Evolutionary conservation across 2,329 filamentous ascomycete species (phyloP).

Genomic region (Blastomyces silverae): DNA sequence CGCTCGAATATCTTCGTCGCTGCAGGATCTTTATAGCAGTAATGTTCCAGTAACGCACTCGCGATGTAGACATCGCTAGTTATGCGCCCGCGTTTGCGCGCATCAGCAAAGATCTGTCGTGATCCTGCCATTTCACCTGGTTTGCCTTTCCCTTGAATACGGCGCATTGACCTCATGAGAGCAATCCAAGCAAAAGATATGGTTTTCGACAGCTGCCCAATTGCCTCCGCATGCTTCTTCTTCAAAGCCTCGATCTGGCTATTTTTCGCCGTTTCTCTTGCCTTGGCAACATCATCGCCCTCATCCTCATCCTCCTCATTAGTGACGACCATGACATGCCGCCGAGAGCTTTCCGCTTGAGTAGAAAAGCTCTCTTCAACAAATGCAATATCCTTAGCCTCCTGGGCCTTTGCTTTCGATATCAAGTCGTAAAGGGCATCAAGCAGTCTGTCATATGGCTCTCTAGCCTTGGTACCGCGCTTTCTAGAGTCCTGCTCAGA

Average conservation of each 20-base stretch:
- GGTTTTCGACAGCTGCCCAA: conserved; percentile 69
- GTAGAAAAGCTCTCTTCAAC: conserved; percentile 51
- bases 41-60: conserved; percentile 85
- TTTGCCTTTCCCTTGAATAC: conserved; percentile 74
- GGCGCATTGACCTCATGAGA: conserved; percentile 85
- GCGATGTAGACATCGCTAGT: conserved; percentile 94
- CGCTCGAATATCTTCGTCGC: conserved; percentile 95
- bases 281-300: conserved; percentile 43
- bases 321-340: conserved; percentile 28
- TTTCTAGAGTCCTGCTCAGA: conserved; percentile 63
- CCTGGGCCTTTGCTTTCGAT: conserved; percentile 60
- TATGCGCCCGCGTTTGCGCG: conserved; percentile 75
- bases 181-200: conserved; percentile 95
- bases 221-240: conserved; percentile 64
- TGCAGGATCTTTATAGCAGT: conserved; percentile 89
- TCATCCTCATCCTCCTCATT: conserved; percentile 47
- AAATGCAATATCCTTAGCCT: conserved; percentile 54
- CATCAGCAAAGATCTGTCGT: conserved; percentile 81
- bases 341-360: conserved; percentile 34
- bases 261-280: conserved; percentile 47
- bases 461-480: conserved; percentile 66
- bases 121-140: conserved; percentile 67
- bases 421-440: conserved; percentile 83
- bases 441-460: conserved; percentile 75
- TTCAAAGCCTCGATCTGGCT: conserved; percentile 52